Percentiles rank a stretch among this genome's conserved stretches.
Conservation (phyloP, 208 protist species). For the Leishmania major region DNA sequence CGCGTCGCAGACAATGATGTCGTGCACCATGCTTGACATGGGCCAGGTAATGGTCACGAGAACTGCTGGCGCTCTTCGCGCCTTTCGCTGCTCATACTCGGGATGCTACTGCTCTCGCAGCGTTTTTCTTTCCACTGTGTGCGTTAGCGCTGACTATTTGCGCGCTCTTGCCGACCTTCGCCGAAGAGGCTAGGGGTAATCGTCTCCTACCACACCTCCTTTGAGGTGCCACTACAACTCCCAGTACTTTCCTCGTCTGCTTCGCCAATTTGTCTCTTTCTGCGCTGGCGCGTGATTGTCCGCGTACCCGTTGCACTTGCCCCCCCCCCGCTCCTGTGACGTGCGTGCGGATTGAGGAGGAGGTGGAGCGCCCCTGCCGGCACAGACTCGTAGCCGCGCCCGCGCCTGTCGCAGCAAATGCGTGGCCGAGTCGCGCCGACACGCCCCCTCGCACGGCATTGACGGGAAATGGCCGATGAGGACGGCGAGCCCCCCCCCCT, state of each 20-base stretch:
- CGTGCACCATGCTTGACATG: not conserved
- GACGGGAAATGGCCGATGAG: not conserved
- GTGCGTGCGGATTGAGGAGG: not conserved
- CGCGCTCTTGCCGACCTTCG: not conserved
- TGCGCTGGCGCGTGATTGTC: not conserved
- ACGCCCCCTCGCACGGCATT: not conserved
- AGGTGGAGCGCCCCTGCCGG: not conserved
- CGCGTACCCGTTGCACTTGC: not conserved
- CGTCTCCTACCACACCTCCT: not conserved
- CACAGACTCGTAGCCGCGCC: not conserved
- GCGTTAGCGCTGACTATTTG: not conserved
- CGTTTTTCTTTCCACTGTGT: not conserved
- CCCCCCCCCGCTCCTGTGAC: not conserved
- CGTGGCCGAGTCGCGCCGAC: not conserved
- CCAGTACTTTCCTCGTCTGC: not conserved
- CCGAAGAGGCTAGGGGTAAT: not conserved
- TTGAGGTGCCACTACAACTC: not conserved
- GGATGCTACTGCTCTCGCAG: not conserved
- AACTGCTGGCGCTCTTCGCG: not conserved
- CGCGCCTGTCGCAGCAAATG: not conserved
- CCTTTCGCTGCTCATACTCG: not conserved
- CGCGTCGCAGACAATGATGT: constrained; percentile 8
- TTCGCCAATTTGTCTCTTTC: not conserved
- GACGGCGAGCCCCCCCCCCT: not conserved
- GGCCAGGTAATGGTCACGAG: not conserved